Evolutionary conservation across 108 stramenopile genomes (phyloP), one percentile per base, ranked within the genome.

Genomic region (Asterionellopsis glacialis): DNA sequence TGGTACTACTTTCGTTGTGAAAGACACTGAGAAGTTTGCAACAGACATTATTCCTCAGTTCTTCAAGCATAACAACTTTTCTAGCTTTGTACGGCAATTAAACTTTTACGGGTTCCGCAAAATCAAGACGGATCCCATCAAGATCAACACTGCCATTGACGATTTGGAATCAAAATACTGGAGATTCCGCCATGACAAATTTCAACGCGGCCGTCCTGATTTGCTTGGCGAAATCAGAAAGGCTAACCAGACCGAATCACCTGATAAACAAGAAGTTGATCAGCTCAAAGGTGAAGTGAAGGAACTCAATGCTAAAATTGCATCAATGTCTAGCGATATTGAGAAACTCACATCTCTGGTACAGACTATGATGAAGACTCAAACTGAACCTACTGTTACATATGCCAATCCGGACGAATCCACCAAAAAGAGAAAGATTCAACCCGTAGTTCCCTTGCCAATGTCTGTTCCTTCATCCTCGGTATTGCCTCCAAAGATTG

Each of bases 21-120:
- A 93, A 59, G 84, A 93, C 27, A 74, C 77, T 2, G 84, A 85
- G 12, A 48, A 51, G 1, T 90, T 93, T 59, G 87, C 91, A 11
- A 57, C 70, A 0, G 81, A 85, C 7, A 63, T 86, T 21, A 88
- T 97, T 21, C 91, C 91, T 12, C 79, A 89, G 43, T 97, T 79
- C 53, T 97, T 97, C 88, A 97, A 97, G 75, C 96, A 97, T 76
- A 89, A 84, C 59, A 95, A 97, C 82, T 95, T 92, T 68, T 69
- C 74, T 13, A 82, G 79, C 28, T 97, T 97, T 61, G 94, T 97
- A 13, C 87, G 96, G 0, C 96, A 97, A 58, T 77, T 97, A 48
- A 97, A 97, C 68, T 92, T 97, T 64, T 97, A 95, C 52, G 93
- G 88, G 49, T 91, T 91, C 38, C 75, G 85, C 12, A 91, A 91